phyloP scores from a whole-genome alignment of 805 yeast species.

The Ascoidea asiatica region DNA sequence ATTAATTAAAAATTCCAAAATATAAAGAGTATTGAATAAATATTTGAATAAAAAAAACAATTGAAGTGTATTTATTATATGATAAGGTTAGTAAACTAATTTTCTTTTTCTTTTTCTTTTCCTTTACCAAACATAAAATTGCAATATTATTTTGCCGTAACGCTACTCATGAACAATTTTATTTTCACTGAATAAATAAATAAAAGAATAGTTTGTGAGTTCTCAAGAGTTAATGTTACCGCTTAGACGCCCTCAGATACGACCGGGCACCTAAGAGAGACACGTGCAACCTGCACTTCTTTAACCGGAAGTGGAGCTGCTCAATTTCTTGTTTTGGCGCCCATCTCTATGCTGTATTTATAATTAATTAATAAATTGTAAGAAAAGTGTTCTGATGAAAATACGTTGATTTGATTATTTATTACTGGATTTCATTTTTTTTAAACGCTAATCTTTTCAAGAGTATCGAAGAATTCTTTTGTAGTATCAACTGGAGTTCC shows the following conservation, averaged over 20 bases:
- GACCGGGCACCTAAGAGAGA: background rate
- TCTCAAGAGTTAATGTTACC: too few species aligned
- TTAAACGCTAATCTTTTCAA: background rate
- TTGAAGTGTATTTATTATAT: too few species aligned
- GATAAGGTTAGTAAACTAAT: too few species aligned
- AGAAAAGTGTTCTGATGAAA: background rate
- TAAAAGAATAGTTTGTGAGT: too few species aligned
- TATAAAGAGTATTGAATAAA: background rate
- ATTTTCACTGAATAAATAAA: background rate
- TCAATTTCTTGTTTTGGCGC: too few species aligned
- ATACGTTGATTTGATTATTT: background rate
- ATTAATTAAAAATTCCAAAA: background rate
- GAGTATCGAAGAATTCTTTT: background rate
- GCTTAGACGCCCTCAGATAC: background rate
- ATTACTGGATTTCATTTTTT: background rate
- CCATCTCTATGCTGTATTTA: too few species aligned
- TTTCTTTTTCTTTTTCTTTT: too few species aligned
- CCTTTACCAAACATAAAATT: too few species aligned
- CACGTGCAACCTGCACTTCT: too few species aligned
- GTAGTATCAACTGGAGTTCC: slow-evolving; percentile 3
- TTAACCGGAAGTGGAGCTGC: background rate
- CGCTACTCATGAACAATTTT: too few species aligned
- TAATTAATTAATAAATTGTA: slow-evolving; percentile 1
- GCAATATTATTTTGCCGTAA: too few species aligned
- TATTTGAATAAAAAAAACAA: too few species aligned